Evolutionary conservation across 1,284 basidiomycete genomes (phyloP), one percentile per base, ranked within the genome.

Genomic region (Agaricales sp.): DNA sequence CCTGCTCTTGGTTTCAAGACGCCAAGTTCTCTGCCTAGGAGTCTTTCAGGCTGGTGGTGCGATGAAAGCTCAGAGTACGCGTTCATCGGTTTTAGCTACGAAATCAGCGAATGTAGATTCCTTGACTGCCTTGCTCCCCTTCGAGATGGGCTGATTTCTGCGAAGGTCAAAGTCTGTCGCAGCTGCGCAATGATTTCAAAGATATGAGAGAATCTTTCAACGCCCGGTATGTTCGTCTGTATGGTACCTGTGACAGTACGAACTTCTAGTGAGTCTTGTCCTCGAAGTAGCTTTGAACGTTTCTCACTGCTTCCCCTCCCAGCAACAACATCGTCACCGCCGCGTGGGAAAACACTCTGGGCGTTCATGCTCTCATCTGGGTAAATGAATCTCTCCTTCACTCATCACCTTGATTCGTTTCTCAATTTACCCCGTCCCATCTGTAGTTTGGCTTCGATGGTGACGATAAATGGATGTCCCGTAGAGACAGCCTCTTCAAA

Each of bases 361-460:
- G 87, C 41, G 75, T 89, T 2, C 83, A 87, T 53, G 79, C 82
- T 20, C 65, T 88, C 14, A 76, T 88, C 50, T 89, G 83, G 84
- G 82, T 82, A 57, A 55, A 71, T 57, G 18, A 22, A 19, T n/a
- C 47, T 39, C 23, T 43, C 16, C 19, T 25, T 46, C 24, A 24
- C 18, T 2, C 8, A 4, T 21, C 23, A 8, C 19, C 23, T 4
- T 19, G 6, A 12, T 16, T 41, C 24, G 19, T 13, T 20, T 3
- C 26, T 60, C 55, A 48, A 52, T 56, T 35, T 54, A 19, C 35
- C 39, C 13, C 47, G 26, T 24, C 43, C n/a, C 21, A 6, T 3
- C 3, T 37, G 22, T 21, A n/a, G 14, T 14, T n/a, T 59, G 79
- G 81, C 8, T 87, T 82, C 54, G 67, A 80, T 52, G 73, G 72